These are phyloP conservation scores for Paramyrothecium roridum DNA, from an alignment of 2,329 filamentous ascomycete species.

Conservation along the genomic window DNA sequence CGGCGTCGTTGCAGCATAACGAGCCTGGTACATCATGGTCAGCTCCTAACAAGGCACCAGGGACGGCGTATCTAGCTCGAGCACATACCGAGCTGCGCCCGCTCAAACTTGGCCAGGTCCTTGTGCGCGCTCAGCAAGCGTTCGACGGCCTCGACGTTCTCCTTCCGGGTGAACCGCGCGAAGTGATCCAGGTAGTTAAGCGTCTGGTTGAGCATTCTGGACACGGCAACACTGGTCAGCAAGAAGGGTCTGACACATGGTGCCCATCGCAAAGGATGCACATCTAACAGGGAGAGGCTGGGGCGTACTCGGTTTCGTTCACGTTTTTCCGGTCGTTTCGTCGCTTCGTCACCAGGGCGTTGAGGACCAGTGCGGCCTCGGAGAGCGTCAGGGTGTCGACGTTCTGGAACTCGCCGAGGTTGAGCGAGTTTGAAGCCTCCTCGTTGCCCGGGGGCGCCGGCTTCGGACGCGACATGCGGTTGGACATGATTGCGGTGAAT, in stretches of 20 bases:
- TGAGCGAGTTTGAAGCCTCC: constrained; percentile 76
- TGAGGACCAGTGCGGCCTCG: constrained; percentile 88
- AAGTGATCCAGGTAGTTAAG: constrained; percentile 93
- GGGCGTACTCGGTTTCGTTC: constrained; percentile 74
- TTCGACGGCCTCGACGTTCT: constrained; percentile 93
- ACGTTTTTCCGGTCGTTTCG: constrained; percentile 77
- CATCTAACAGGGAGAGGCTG: not conserved
- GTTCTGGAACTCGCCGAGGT: constrained; percentile 89
- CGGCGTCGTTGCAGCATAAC: constrained; percentile 85
- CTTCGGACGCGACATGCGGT: constrained; percentile 61
- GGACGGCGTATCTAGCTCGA: constrained; percentile 47
- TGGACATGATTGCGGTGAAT: constrained; percentile 7
- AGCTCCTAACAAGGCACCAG: constrained; percentile 69
- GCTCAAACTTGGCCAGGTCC: constrained; percentile 86
- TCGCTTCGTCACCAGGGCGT: constrained; percentile 79
- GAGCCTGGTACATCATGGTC: constrained; percentile 57
- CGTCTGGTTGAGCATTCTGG: constrained; percentile 78
- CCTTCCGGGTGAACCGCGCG: constrained; percentile 91
- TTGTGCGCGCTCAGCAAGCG: constrained; percentile 75
- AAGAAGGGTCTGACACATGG: not conserved
- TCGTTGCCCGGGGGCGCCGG: constrained; percentile 74
- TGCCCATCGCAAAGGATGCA: not conserved
- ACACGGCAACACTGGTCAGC: constrained; percentile 6
- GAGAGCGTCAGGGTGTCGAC: constrained; percentile 90
- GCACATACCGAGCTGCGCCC: constrained; percentile 77